Conservation (phyloP, 345 rosid species). For the Laguncularia racemosa region DNA sequence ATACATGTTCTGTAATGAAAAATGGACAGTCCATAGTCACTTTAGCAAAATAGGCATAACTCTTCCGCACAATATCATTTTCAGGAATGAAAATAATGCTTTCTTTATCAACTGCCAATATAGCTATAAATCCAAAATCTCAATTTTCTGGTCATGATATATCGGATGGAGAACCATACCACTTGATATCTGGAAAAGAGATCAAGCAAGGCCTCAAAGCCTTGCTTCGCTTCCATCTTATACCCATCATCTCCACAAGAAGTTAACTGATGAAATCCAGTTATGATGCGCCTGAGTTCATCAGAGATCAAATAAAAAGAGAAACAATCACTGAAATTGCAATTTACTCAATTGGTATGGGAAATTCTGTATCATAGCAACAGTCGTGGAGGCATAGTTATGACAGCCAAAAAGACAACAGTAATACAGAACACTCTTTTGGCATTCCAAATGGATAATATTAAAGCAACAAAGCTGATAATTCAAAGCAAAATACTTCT, state of each 20-base stretch:
- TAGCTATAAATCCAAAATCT: background rate
- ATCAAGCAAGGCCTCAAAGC: constrained; percentile 26
- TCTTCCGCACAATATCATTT: background rate
- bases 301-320: background rate
- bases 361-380: too few species aligned
- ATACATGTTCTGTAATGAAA: constrained; percentile 45
- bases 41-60: background rate
- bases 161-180: constrained; percentile 31
- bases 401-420: too few species aligned
- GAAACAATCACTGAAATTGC: background rate
- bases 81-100: background rate
- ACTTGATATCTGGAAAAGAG: constrained; percentile 50
- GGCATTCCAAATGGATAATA: too few species aligned
- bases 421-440: too few species aligned
- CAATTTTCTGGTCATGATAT: background rate
- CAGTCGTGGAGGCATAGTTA: too few species aligned
- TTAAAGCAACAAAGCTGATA: too few species aligned
- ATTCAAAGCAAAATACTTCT: too few species aligned
- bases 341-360: background rate
- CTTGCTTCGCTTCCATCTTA: constrained; percentile 22
- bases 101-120: background rate
- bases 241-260: constrained; percentile 20
- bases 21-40: constrained; percentile 6
- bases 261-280: constrained; percentile 49
- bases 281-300: constrained; percentile 50